Base-by-base conservation (phyloP, 805 yeast genomes). In the Saturnispora zaruensis region DNA sequence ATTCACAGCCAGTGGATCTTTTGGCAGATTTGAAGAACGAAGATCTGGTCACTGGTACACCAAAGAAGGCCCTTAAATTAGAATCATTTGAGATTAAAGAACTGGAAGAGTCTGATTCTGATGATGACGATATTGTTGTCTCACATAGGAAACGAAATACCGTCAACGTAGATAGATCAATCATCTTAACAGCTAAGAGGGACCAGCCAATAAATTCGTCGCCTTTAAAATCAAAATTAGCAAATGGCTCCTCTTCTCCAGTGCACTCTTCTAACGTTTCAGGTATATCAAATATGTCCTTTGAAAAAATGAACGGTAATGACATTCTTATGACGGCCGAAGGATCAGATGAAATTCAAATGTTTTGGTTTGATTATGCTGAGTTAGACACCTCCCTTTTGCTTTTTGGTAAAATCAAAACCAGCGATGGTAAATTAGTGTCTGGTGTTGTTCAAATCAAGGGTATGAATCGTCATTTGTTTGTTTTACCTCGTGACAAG, bases 281-380 rank as follows among this genome's bases (percentile, higher is more conserved):
- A 9, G 52, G 53, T 36, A 41, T 56, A 14, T 55, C 65, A 8
- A 53, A 58, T 41, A 52, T 61, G 3, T 55, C 65, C 1, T 59
- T 63, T 51, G 66, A 63, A 38, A 63, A 62, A 43, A 44, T 62
- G 38, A 64, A 73, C 21, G 68, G 70, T 14, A 65, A 66, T 32
- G 67, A 72, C 7, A 65, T 71, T 3, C 46, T 54, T 18, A 48
- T 51, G 24, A 41, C 46, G 14, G 60, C 55, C 20, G 59, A 55
- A 40, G 76, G 75, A 41, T 57, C 73, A 0, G 53, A 51, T 1
- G 46, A 56, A 2, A 76, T 89, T 62, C 77, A 78, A 58, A 81
- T 91, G 82, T 93, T 76, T 65, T 93, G 97, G 97, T 67, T 86
- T 28, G 99, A 93, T 66, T 89, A 81, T 64, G 74, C 84, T 23